These are phyloP conservation scores for Annulohypoxylon maeteangense DNA, from an alignment of 495 filamentous ascomycete genomes.

Conservation along the genomic window DNA sequence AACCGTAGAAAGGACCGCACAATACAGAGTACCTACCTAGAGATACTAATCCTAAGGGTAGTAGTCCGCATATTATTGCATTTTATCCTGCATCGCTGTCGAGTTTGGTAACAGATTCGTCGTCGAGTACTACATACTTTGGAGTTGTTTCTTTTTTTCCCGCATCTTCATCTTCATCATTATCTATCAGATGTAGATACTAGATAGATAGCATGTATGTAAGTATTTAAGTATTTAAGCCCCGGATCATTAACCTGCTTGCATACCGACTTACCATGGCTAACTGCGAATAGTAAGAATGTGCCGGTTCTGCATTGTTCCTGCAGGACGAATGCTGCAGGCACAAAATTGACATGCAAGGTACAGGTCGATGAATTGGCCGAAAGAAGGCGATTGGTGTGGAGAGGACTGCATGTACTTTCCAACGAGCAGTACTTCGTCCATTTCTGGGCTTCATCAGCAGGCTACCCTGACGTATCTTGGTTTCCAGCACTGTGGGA, in stretches of 20 bases:
- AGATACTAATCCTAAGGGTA: background rate
- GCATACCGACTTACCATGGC: slow-evolving; percentile 41
- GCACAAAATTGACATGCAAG: slow-evolving; percentile 50
- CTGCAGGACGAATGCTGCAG: slow-evolving; percentile 50
- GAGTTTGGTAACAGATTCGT: slow-evolving; percentile 10
- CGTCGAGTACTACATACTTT: slow-evolving; percentile 18
- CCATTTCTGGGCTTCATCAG: slow-evolving; percentile 14
- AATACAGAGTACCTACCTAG: background rate
- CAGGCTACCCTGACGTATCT: slow-evolving; percentile 37
- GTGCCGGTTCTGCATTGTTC: slow-evolving; percentile 45
- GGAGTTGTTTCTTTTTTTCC: slow-evolving; percentile 16
- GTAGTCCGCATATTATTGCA: slow-evolving; percentile 23
- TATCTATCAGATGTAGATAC: slow-evolving; percentile 26
- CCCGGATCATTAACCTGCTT: slow-evolving; percentile 36
- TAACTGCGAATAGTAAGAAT: slow-evolving; percentile 42
- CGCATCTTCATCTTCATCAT: slow-evolving; percentile 10
- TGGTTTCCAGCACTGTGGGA: slow-evolving; percentile 44
- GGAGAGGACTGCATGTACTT: slow-evolving; percentile 34
- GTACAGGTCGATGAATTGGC: slow-evolving; percentile 46
- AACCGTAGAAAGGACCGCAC: slow-evolving; percentile 6
- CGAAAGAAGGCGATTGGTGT: slow-evolving; percentile 40
- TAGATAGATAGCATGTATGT: background rate
- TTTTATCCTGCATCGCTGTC: slow-evolving; percentile 15
- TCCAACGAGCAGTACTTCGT: slow-evolving; percentile 28
- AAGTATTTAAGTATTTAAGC: slow-evolving; percentile 18